A percentile compares a stretch with the other conserved stretches of the same genome.
phyloP scores from a whole-genome alignment of 2,329 filamentous ascomycete species.

The Neonectria faginata region DNA sequence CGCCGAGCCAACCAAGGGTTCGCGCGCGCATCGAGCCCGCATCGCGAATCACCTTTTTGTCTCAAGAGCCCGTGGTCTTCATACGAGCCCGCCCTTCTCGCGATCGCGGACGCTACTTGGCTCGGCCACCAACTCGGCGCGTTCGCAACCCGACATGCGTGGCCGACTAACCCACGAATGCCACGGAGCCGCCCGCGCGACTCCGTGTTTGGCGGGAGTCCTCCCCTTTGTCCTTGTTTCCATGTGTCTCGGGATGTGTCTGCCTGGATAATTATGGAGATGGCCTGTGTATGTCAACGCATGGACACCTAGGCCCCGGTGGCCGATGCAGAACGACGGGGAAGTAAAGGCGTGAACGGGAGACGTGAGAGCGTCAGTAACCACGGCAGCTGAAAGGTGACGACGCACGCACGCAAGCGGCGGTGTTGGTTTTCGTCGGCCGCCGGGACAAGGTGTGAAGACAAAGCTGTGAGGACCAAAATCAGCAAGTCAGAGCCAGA shows the following conservation, averaged over 20 bases:
- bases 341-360: slow-evolving; percentile 15
- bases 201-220: background rate
- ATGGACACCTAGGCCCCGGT: background rate
- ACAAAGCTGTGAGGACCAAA: slow-evolving; percentile 9
- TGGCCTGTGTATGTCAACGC: slow-evolving; percentile 2
- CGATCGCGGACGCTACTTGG: background rate
- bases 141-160: slow-evolving; percentile 1
- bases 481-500: slow-evolving; percentile 15
- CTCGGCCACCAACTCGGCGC: slow-evolving; percentile 8
- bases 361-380: background rate
- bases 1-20: slow-evolving; percentile 11
- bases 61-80: background rate
- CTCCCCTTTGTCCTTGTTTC: background rate
- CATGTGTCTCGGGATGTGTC: slow-evolving; percentile 13
- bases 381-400: background rate
- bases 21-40: background rate
- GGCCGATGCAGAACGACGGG: slow-evolving; percentile 20
- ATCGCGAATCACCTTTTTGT: background rate
- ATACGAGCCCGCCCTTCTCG: background rate
- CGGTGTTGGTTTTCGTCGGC: slow-evolving; percentile 2
- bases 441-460: background rate
- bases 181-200: slow-evolving; percentile 6
- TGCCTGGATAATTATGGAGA: slow-evolving; percentile 27
- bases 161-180: slow-evolving; percentile 14
- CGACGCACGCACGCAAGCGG: slow-evolving; percentile 22